Evolutionary conservation across 345 rosid species (phyloP), one percentile per base, ranked within the genome.

Genomic region (Raphanus raphanistrum): DNA sequence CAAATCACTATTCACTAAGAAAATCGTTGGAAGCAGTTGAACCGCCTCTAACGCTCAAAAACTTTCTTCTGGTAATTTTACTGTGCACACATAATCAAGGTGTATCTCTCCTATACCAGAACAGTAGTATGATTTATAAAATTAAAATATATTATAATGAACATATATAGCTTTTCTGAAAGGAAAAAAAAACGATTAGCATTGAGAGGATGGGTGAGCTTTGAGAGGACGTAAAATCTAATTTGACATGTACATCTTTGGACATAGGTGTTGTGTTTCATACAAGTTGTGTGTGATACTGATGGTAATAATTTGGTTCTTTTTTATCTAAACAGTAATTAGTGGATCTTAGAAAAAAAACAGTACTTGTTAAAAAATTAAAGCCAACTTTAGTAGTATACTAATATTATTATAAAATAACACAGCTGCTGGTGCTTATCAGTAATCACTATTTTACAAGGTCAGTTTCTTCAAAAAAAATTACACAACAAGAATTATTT

Each of bases 181-280:
- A 50, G 9, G 4, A 43, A 63, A 73, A 31, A 5, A 31, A 17
- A 17, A 0, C 0, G 1, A 50, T 63, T 50, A 63, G 15, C 64
- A 64, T 13, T 64, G 63, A 33, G 71, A 64, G 10, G 75, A 70
- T 70, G 36, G 58, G 75, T 70, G 65, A 63, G 48, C 35, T 70
- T 63, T 54, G 71, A 70, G 80, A 31, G 38, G 65, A 76, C 80
- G 38, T 54, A 43, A 77, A 70, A 76, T 62, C 65, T 63, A 76
- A 70, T 27, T 57, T 69, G 69, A 69, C 31, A 76, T 70, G 13
- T 60, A 60, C 32, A 17, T 31, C 48, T 72, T 55, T 50, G 74
- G 63, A 70, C 70, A 50, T 68, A 33, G 63, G 45, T 48, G 43
- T 61, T 68, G 62, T 55, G 58, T 52, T 6, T 16, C 58, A 54